These are phyloP conservation scores for Allomyces macrogynus DNA, from an alignment of 192 early-diverging fungal genomes.

Conservation along the genomic window DNA sequence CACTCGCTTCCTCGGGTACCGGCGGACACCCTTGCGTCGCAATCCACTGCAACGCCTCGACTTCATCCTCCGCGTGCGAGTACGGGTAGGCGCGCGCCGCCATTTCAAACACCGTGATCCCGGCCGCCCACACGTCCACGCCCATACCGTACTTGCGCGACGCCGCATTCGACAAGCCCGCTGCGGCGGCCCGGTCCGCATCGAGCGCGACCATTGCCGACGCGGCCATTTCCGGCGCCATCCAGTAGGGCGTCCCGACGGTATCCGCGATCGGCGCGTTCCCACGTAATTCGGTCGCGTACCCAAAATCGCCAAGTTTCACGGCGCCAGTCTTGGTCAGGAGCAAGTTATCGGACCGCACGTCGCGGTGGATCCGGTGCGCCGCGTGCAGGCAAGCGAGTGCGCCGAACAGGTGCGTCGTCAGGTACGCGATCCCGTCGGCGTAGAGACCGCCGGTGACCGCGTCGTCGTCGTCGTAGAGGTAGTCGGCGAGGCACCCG, in stretches of 20 bases:
- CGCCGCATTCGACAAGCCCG: background rate
- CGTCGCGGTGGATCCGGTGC: constrained; percentile 25
- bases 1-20: background rate
- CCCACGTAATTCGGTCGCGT: background rate
- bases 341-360: constrained; percentile 29
- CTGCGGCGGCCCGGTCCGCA: no score
- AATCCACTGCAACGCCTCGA: background rate
- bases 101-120: background rate
- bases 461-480: background rate
- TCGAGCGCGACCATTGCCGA: no score
- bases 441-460: background rate
- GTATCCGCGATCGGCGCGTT: background rate
- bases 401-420: background rate
- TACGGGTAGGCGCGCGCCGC: background rate
- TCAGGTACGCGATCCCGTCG: background rate
- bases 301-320: constrained; percentile 37
- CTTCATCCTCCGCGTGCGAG: background rate
- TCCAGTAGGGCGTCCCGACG: background rate
- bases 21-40: no score
- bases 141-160: background rate
- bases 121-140: background rate
- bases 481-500: background rate
- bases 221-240: background rate
- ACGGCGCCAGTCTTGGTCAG: constrained; percentile 34
- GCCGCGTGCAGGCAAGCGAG: constrained; percentile 5